These are phyloP conservation scores for Tricladium varicosporioides DNA, from an alignment of 2,329 filamentous ascomycete genomes.

Conservation along the genomic window DNA sequence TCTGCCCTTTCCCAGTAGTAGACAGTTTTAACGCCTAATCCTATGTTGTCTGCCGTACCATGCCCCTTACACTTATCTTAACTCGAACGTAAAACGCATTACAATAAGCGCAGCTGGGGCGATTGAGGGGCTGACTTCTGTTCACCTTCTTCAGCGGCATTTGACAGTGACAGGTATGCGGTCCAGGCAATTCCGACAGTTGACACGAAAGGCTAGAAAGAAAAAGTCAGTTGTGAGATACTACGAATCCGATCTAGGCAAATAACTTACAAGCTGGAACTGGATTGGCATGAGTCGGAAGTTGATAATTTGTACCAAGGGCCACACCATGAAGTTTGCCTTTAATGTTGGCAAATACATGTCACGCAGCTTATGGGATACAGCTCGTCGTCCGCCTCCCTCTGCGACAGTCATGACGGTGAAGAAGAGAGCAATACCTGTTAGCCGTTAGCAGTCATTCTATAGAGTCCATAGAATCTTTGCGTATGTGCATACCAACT, in stretches of 20 bases:
- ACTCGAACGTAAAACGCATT: conserved; percentile 25
- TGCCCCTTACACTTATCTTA: conserved; percentile 10
- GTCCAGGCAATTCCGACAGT: conserved; percentile 97
- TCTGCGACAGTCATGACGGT: conserved; percentile 95
- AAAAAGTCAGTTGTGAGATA: background rate
- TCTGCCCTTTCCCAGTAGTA: background rate
- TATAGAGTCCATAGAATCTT: too few relatives aligned
- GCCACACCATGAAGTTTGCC: conserved; percentile 95
- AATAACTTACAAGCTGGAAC: conserved; percentile 81
- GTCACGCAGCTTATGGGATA: conserved; percentile 83
- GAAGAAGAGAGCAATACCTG: conserved; percentile 82
- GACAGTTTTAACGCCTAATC: conserved; percentile 3
- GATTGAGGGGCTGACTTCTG: conserved; percentile 33
- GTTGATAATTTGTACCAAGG: conserved; percentile 92
- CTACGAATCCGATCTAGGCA: too few relatives aligned
- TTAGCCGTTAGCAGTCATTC: background rate
- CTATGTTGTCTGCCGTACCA: conserved; percentile 14
- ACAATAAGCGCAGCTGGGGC: conserved; percentile 34
- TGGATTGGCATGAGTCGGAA: conserved; percentile 93
- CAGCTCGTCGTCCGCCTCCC: conserved; percentile 78
- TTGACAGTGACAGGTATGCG: conserved; percentile 89
- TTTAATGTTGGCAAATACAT: conserved; percentile 93
- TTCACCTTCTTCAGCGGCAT: conserved; percentile 64
- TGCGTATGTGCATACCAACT: conserved; percentile 54
- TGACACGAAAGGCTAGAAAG: conserved; percentile 82